Base-by-base conservation (phyloP, 768 basidiomycete species). In the Hysterangium stoloniferum region DNA sequence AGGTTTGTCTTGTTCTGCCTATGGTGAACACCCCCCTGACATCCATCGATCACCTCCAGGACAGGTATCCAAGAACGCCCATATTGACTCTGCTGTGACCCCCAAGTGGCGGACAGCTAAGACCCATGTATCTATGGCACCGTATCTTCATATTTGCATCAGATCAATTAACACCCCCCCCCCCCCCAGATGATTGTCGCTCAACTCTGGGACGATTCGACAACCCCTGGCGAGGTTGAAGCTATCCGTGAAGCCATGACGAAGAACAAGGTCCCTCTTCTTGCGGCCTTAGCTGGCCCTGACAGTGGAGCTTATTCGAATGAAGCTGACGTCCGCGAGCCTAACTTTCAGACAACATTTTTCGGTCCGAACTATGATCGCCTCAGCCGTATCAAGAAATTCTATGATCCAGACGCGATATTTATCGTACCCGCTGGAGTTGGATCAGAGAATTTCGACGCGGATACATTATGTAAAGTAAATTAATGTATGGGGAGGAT, bases 101-200 rank as follows among this genome's bases (percentile, higher is more conserved):
- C 68, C 68, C 6, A 64, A 59, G 22, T 70, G 70, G 70, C 55
- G 69, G 48, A 62, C 58, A 1, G 69, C 70, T 0, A 69, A 70
- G 56, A 61, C 63, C 22, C 68, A 67, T 44, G 69, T 69, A 45
- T 36, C n/a, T n/a, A n/a, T n/a, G n/a, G n/a, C n/a, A n/a, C n/a
- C n/a, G n/a, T n/a, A n/a, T n/a, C n/a, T n/a, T n/a, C n/a, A n/a
- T n/a, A n/a, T n/a, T n/a, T 63, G 25, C 4, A 22, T 12, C 20
- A 9, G 9, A 20, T n/a, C n/a, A n/a, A n/a, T n/a, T n/a, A n/a
- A n/a, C n/a, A 42, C 40, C 9, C 13, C 9, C 20, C 20, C 19
- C 25, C 29, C n/a, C 19, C 2, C 9, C 42, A 19, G 19, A 5
- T 27, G 20, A 13, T 8, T 3, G 20, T 31, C 48, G 51, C 11